Base-by-base conservation (phyloP, 2,329 filamentous ascomycete species). In the Cladophialophora bantiana region DNA sequence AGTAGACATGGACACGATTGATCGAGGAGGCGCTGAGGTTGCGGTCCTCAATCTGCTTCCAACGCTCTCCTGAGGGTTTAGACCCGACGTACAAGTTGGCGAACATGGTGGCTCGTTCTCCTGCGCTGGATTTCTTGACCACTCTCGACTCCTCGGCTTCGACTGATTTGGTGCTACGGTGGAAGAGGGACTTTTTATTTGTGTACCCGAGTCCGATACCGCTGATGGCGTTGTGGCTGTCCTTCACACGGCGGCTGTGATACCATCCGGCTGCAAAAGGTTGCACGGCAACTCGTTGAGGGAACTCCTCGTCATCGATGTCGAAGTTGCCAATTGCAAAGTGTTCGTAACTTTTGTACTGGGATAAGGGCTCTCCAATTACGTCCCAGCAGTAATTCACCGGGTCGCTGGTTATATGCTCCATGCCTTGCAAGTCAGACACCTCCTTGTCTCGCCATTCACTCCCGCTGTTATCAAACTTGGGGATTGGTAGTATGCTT, bases 321-420 rank as follows among this genome's bases (percentile, higher is more conserved):
- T 62, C 59, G 13, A 62, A 62, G 10, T 62, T 62, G 9, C 59
- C 59, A 20, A 62, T 54, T 6, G 59, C 59, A 42, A 62, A 62
- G 18, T 53, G 42, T 32, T 62, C 48, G 18, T 62, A 42, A 15
- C 35, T 54, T 45, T 54, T 62, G 34, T 62, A 62, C 10, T 6
- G 59, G 20, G 59, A 62, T 32, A 53, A 9, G 15, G 59, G 34
- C 18, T 62, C 59, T 26, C 59, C 59, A 7, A 62, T 40, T n/a
- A 62, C 59, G n/a, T 62, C 59, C 59, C 59, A 62, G 15, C 48
- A 62, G 45, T 53, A 62, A 40, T 50, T 60, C 40, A 40, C 31
- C n/a, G 20, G 40, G 35, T 40, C 35, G 40, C 35, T 60, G 12
- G 32, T 20, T n/a, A 60, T 34, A 13, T 60, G 40, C 18, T 52